Evolutionary conservation across 768 basidiomycete species (phyloP), one percentile per base, ranked within the genome.

Genomic region (Clitopilus passeckerianus): DNA sequence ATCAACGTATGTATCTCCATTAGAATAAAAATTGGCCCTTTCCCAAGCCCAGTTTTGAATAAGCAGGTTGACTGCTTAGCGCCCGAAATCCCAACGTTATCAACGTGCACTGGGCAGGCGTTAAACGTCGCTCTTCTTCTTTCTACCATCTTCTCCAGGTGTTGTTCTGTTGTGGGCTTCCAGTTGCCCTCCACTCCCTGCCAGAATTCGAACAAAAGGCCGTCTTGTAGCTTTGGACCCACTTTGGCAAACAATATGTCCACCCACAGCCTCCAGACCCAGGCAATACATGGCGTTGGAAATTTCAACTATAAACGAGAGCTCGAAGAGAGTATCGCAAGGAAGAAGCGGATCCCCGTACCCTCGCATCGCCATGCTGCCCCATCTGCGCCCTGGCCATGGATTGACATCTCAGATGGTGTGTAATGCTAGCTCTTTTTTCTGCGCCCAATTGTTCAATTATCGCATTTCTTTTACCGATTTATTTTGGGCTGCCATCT

Each of bases 311-410:
- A 41, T 9, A 41, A 41, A 50, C 22, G 18, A 18, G 46, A 20
- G 18, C 20, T 23, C 4, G 63, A 66, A 55, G 35, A 33, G 6
- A 6, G 61, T 56, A 34, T 61, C 18, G 12, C 43, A 46, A 60
- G 6, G 61, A 63, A 63, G 43, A 58, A 62, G 18, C 61, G 63
- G 2, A 57, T 75, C 35, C 68, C 71, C 7, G 67, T 73, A 8
- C 77, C 78, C 5, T 75, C 77, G n/a, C 74, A 78, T 64, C 71
- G 78, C 54, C 77, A 80, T 67, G 76, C 77, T 18, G 72, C 76
- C 1, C 77, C 78, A 58, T 80, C 78, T 9, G 76, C 78, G 3
- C 77, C 78, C 7, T 79, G 77, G 78, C 78, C 78, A 8, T 79
- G 78, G 77, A 65, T 79, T 9, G 75, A 79, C 62, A 71, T 77